Percentiles rank a stretch among this genome's conserved stretches.
phyloP scores from a whole-genome alignment of 1,139 yeast species.

The Saccharomyces hybrid region DNA sequence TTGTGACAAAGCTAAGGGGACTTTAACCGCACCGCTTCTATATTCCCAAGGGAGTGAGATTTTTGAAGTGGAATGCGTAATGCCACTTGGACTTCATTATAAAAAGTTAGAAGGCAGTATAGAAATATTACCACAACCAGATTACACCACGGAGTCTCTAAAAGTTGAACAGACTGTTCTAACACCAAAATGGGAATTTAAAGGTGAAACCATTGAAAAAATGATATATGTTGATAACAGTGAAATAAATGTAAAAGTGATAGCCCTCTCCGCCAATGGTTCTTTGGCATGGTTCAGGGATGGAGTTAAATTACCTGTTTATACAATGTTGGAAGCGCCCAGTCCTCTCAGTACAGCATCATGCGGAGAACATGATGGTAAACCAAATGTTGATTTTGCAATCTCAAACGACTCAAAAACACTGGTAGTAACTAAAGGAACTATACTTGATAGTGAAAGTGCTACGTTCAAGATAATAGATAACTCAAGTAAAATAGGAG shows the following conservation, averaged over 20 bases:
- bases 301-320: conserved; percentile 19
- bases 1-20: conserved; percentile 22
- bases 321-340: conserved; percentile 2
- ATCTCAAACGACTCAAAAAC: background rate
- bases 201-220: conserved; percentile 23
- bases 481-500: conserved; percentile 20
- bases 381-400: conserved; percentile 1
- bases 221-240: conserved; percentile 14
- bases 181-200: conserved; percentile 24
- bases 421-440: background rate
- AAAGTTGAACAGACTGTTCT: conserved; percentile 7
- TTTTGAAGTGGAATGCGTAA: conserved; percentile 21
- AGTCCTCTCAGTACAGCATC: background rate
- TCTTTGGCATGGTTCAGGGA: conserved; percentile 29
- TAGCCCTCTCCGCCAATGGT: conserved; percentile 25
- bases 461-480: conserved; percentile 21
- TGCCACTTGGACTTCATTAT: conserved; percentile 26
- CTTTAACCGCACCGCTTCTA: conserved; percentile 18
- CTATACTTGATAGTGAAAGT: conserved; percentile 10
- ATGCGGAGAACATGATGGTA: background rate
- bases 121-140: conserved; percentile 1
- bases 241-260: conserved; percentile 11
- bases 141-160: conserved; percentile 7
- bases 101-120: background rate
- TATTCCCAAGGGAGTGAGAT: conserved; percentile 25